phyloP scores from a whole-genome alignment of 2,329 filamentous ascomycete genomes.

The Helminthosporium solani region DNA sequence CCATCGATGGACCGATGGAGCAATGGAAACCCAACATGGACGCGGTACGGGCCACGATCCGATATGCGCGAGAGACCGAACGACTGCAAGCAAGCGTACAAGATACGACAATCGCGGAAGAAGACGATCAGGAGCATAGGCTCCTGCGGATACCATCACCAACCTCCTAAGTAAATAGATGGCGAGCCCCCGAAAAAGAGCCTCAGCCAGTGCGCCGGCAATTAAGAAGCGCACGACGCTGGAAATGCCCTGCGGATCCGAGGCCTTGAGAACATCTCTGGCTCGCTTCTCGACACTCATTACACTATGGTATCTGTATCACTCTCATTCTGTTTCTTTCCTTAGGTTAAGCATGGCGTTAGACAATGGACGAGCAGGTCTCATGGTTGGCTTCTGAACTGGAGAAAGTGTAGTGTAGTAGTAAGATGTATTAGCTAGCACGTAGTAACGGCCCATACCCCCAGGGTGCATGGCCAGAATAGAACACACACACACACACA shows the following conservation, averaged over 20 bases:
- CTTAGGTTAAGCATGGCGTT: slow-evolving; percentile 19
- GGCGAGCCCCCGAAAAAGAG: not conserved
- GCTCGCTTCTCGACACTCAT: slow-evolving; percentile 3
- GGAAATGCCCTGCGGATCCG: slow-evolving; percentile 13
- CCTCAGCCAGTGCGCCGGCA: slow-evolving; percentile 13
- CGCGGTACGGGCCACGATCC: slow-evolving; percentile 13
- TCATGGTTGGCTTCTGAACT: slow-evolving; percentile 9
- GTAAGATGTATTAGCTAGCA: not conserved
- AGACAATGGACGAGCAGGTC: slow-evolving; percentile 13
- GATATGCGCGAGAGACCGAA: slow-evolving; percentile 10
- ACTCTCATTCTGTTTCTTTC: slow-evolving; percentile 14
- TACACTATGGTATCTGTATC: slow-evolving; percentile 3
- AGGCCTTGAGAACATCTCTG: slow-evolving; percentile 4
- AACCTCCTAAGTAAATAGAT: slow-evolving; percentile 1
- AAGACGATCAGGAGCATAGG: slow-evolving; percentile 2
- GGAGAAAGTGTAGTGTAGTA: not conserved
- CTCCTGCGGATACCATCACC: slow-evolving; percentile 6
- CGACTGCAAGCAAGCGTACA: slow-evolving; percentile 1
- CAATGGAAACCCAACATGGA: slow-evolving; percentile 14
- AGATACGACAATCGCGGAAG: slow-evolving; percentile 5
- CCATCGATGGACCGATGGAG: slow-evolving; percentile 5
- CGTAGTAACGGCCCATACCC: slow-evolving; percentile 1
- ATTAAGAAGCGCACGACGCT: slow-evolving; percentile 14
- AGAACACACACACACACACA: slow-evolving; percentile 1
- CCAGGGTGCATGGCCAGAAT: not conserved